Evolutionary conservation across 2,329 filamentous ascomycete genomes (phyloP), one percentile per base, ranked within the genome.

Genomic region (Diaporthe vexans): DNA sequence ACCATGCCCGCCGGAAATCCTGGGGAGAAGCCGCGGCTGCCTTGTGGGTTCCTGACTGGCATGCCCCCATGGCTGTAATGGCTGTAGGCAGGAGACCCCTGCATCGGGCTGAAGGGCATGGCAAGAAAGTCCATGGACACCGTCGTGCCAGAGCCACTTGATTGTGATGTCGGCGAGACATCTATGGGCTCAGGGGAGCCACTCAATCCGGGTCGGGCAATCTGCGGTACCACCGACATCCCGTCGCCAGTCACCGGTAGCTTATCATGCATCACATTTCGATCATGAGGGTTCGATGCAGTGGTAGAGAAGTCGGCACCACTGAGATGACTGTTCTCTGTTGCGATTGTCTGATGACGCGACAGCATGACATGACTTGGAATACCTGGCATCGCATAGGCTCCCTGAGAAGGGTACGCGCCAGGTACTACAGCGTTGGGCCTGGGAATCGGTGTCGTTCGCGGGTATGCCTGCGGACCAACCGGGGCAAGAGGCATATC

Each of bases 111-210:
- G 19, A 33, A 65, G n/a, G 59, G 40, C 4, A 54, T 40, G 48
- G 11, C 4, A 17, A 19, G 19, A n/a, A 68, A 68, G n/a, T 68
- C 48, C 48, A 68, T 68, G 24, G 63, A 54, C 8, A 13, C 63
- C 10, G 63, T 68, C 29, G 46, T 21, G 17, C 33, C 48, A 21
- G 63, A 68, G 29, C n/a, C 13, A n/a, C 33, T 68, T 21, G 63
- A 52, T 40, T 54, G 63, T 35, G 63, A 68, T 26, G 40, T 48
- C 48, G 59, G 26, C 40, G 59, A 65, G 29, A 26, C n/a, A 19
- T 48, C 43, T 46, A 8, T 48, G 24, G 26, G 9, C 17, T 40
- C 59, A 48, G n/a, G 17, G 10, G 59, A 63, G 59, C 59, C 40
- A 33, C 17, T n/a, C 15, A 48, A 48, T 24, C 63, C 4, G 13